Evolutionary conservation across 1,284 basidiomycete genomes (phyloP).

Genomic region (Uromyces viciae-fabae): DNA sequence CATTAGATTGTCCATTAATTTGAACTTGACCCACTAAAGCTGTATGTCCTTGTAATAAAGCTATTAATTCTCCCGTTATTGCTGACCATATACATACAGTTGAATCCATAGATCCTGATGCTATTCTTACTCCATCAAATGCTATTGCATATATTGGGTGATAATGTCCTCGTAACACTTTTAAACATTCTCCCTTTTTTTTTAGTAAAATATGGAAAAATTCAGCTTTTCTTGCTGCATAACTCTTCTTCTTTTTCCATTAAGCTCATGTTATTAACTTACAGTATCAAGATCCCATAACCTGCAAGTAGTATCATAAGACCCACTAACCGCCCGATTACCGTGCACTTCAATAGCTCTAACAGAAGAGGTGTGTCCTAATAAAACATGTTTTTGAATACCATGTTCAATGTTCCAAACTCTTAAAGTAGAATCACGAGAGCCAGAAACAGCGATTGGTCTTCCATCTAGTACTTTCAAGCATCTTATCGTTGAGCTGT

Average conservation of each 20-base stretch:
- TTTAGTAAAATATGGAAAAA: background rate
- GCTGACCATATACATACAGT: slow-evolving; percentile 86
- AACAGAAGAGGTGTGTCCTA: slow-evolving; percentile 78
- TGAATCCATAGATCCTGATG: slow-evolving; percentile 84
- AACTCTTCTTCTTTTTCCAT: background rate
- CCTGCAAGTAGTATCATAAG: slow-evolving; percentile 79
- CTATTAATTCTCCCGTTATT: slow-evolving; percentile 70
- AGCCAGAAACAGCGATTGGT: slow-evolving; percentile 83
- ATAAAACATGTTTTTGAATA: slow-evolving; percentile 65
- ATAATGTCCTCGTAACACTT: slow-evolving; percentile 80
- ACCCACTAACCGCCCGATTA: slow-evolving; percentile 75
- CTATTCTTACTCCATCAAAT: slow-evolving; percentile 79
- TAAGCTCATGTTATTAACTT: background rate
- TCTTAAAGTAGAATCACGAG: slow-evolving; percentile 76
- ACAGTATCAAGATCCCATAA: slow-evolving; percentile 42
- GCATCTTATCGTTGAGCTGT: slow-evolving; percentile 87
- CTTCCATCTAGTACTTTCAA: slow-evolving; percentile 80
- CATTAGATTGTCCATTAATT: slow-evolving; percentile 62
- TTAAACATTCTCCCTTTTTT: slow-evolving; percentile 67
- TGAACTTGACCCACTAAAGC: slow-evolving; percentile 91
- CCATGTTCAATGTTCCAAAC: slow-evolving; percentile 92
- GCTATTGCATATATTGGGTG: slow-evolving; percentile 91
- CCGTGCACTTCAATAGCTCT: slow-evolving; percentile 83
- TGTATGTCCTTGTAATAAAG: slow-evolving; percentile 86
- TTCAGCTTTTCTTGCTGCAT: background rate